These are phyloP conservation scores for Aspergillus sp. DNA, from an alignment of 2,329 filamentous ascomycete species.

Conservation along the genomic window DNA sequence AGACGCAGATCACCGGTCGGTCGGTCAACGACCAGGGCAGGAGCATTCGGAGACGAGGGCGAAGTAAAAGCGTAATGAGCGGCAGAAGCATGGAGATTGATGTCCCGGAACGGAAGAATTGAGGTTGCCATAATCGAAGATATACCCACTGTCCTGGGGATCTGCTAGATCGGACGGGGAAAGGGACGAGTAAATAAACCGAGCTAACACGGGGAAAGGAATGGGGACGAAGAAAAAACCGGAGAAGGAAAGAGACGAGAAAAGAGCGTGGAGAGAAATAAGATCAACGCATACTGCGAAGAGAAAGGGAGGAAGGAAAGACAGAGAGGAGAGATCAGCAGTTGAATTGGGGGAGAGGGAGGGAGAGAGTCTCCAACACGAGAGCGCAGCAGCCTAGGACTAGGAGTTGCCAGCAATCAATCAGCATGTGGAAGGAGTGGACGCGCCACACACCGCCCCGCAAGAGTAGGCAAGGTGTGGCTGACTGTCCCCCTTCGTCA, in stretches of 20 bases:
- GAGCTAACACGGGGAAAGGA: not conserved
- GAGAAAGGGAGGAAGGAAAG: not conserved
- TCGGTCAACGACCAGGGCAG: conserved; percentile 83
- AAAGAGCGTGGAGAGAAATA: not conserved
- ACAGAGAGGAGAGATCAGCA: not conserved
- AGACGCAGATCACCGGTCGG: conserved; percentile 88
- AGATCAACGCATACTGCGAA: conserved; percentile 15
- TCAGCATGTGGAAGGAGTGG: conserved; percentile 16
- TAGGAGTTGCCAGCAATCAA: conserved; percentile 6
- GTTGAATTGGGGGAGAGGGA: not conserved
- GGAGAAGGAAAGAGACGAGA: not conserved
- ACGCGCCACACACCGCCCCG: conserved; percentile 13
- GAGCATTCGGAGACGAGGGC: conserved; percentile 85
- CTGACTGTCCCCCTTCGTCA: conserved; percentile 33
- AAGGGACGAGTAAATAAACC: not conserved
- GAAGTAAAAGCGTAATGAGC: conserved; percentile 96
- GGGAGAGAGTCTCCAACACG: not conserved
- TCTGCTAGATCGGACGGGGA: conserved; percentile 7
- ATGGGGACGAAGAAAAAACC: conserved; percentile 1
- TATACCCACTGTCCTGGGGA: conserved; percentile 30
- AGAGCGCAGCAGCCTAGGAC: conserved; percentile 4
- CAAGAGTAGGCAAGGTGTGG: conserved; percentile 24
- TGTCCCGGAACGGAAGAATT: conserved; percentile 80
- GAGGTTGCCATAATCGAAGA: conserved; percentile 32
- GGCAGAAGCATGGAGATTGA: conserved; percentile 90